Evolutionary conservation across 768 basidiomycete genomes (phyloP), one percentile per base, ranked within the genome.

Genomic region (Boletus sp.): DNA sequence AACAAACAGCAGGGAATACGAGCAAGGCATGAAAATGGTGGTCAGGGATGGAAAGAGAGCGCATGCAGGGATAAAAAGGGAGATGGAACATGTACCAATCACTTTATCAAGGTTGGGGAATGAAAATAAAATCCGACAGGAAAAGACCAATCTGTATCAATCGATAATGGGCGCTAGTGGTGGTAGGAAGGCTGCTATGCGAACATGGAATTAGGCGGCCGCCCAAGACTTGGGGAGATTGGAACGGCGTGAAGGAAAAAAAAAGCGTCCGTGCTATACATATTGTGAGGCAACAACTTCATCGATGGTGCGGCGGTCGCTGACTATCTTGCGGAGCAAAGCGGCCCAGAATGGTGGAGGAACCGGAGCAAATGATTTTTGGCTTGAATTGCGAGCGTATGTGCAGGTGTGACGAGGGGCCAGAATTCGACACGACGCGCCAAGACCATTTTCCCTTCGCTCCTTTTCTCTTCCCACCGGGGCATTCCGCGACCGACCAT

Each of bases 221-320:
- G 61, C 54, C 59, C 50, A 63, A 58, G 21, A 39, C 32, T 49
- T 21, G 49, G 47, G 15, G n/a, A 51, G 21, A 50, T 54, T 51
- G 51, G 52, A 59, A 62, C 56, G 57, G 64, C 78, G 62, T 84
- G 83, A 82, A 85, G 77, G 75, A 81, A 84, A 80, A 43, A 80
- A 47, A 80, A 72, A 85, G 86, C 87, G 87, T 89, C 87, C 87
- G 85, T 87, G 73, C 76, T 71, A 72, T 72, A 72, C 57, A 72
- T 70, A 71, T 73, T 62, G 61, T 70, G 72, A 79, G 72, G 71
- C 72, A 71, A 72, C 65, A 58, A 66, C 61, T 61, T 70, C 64
- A 55, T 70, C 54, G 67, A 62, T 67, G 68, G 59, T 50, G 61
- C 51, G 40, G 53, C 47, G 55, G 46, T 69, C 57, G 61, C 48